phyloP scores from a whole-genome alignment of 2,329 filamentous ascomycete species.

The Cytospora chrysosperma region DNA sequence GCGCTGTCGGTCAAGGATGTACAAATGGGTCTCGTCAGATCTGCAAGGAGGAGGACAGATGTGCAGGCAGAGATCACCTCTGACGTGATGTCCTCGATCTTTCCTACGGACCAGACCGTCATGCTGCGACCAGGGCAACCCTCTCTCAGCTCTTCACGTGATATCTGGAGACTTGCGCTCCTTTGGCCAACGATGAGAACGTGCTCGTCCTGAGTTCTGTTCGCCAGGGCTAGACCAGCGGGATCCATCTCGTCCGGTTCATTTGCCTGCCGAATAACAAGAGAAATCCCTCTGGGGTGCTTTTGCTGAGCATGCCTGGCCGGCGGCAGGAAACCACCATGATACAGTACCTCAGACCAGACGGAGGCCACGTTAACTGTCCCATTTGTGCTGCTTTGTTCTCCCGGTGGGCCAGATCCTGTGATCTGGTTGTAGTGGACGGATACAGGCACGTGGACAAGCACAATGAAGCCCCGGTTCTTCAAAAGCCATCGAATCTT shows the following conservation, averaged over 20 bases:
- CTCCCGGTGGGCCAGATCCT: conserved; percentile 12
- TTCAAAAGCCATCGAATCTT: conserved; percentile 29
- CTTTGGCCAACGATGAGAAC: not conserved
- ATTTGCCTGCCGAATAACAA: conserved; percentile 39
- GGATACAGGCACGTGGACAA: conserved; percentile 30
- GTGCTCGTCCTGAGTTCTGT: not conserved
- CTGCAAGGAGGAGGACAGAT: conserved; percentile 36
- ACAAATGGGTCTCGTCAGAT: conserved; percentile 38
- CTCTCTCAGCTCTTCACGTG: no score
- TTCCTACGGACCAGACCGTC: conserved; percentile 22
- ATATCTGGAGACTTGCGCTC: not conserved
- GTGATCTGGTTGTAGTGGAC: conserved; percentile 26
- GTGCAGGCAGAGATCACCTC: conserved; percentile 30
- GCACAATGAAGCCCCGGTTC: conserved; percentile 34
- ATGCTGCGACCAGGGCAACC: not conserved
- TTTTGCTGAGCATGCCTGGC: conserved; percentile 36
- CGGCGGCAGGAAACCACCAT: conserved; percentile 34
- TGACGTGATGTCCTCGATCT: conserved; percentile 32
- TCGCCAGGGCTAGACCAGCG: rapidly evolving
- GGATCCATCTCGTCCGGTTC: not conserved
- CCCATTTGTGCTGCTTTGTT: not conserved
- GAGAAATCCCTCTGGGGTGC: conserved; percentile 34
- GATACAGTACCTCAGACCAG: conserved; percentile 36
- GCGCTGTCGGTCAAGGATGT: conserved; percentile 34
- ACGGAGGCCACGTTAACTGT: conserved; percentile 31